Evolutionary conservation across 2,329 filamentous ascomycete genomes (phyloP), one percentile per base, ranked within the genome.

Genomic region (Blumeriella jaapii): DNA sequence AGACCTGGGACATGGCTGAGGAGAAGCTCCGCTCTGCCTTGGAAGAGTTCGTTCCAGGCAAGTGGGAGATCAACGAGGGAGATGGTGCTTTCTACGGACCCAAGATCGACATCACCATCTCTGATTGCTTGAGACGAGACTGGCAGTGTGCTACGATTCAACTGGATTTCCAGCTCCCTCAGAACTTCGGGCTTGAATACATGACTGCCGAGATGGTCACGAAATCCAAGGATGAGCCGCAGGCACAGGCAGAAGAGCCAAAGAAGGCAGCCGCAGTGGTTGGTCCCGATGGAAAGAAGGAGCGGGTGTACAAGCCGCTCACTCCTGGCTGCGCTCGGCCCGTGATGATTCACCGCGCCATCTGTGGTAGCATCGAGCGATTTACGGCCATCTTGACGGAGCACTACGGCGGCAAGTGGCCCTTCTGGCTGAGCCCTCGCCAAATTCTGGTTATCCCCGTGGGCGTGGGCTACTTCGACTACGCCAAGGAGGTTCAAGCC

Each of bases 11-110:
- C 57, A 74, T 76, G 44, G 91, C 91, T 22, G 91, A 98, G 61
- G 68, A 65, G 11, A 84, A 82, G 57, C 69, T 98, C 32, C 78
- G 77, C 54, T 69, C 78, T 41, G 84, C 87, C 12, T 68, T 98
- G 31, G 72, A 91, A 46, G 70, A 78, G 44, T 96, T 95, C 69
- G 74, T 60, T 45, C 28, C 61, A 30, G 68, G 67, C 34, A 72
- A 76, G 45, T 98, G 91, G 91, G 81, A 84, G 58, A 67, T 94
- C 33, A 94, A 96, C 61, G 81, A 85, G 41, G 91, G 89, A 38
- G 91, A 98, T 52, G 91, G 91, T 55, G 91, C 91, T 34, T 98
- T 96, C 64, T 98, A 98, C 59, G 91, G 91, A 2, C 91, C 91
- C 33, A 98, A 98, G 73, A 94, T 96, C 51, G 91, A 98, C 53